Evolutionary conservation across 495 filamentous ascomycete genomes (phyloP).

Genomic region (Hapsidospora chrysogenum): DNA sequence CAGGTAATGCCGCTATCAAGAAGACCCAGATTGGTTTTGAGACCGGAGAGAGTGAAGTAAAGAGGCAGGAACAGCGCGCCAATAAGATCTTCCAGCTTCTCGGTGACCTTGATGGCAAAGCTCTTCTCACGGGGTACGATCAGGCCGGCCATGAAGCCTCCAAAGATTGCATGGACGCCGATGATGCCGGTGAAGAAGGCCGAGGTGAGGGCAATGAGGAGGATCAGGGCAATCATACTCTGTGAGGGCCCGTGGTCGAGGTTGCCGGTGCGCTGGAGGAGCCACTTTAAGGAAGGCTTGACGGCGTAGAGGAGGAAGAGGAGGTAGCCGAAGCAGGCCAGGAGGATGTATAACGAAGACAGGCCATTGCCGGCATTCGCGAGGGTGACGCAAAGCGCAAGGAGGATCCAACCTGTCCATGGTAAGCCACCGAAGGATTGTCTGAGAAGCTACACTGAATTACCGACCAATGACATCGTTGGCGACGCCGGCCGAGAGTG

Average conservation of each 20-base stretch:
- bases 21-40: constrained; percentile 78
- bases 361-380: constrained; percentile 79
- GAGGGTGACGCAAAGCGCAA: constrained; percentile 84
- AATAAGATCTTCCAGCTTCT: constrained; percentile 92
- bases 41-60: constrained; percentile 86
- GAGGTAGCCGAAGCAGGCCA: constrained; percentile 59
- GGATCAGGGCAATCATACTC: constrained; percentile 63
- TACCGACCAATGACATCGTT: constrained; percentile 61
- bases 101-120: constrained; percentile 85
- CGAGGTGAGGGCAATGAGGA: constrained; percentile 63
- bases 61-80: constrained; percentile 79
- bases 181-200: constrained; percentile 95
- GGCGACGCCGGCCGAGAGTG: constrained; percentile 83
- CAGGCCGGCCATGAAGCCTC: constrained; percentile 70
- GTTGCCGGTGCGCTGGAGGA: constrained; percentile 55
- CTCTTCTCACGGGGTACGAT: constrained; percentile 91
- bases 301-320: constrained; percentile 63
- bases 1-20: constrained; percentile 71
- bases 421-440: not conserved
- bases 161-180: constrained; percentile 43
- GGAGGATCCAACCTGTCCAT: constrained; percentile 63
- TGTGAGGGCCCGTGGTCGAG: constrained; percentile 86
- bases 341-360: constrained; percentile 73
- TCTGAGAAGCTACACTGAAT: not conserved
- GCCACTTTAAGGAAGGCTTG: constrained; percentile 61